A percentile compares a stretch with the other conserved stretches of the same genome.
Evolutionary conservation across 2,329 filamentous ascomycete species (phyloP).

Genomic region (Cytospora schulzeri): DNA sequence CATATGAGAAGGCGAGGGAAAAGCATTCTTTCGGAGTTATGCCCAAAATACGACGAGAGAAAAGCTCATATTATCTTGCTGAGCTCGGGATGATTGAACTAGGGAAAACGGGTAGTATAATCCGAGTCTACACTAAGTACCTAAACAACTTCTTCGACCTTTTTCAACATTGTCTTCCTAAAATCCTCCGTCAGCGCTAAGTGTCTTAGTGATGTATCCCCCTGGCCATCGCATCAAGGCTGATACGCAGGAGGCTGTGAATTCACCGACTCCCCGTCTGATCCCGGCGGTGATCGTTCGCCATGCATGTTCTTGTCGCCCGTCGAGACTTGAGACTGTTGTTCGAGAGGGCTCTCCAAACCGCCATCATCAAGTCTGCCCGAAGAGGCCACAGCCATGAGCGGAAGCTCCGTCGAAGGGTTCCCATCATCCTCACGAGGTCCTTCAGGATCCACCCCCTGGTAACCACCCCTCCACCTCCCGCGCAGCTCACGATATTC

Average conservation of each 20-base stretch:
- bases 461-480: neutral
- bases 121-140: neutral
- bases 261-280: neutral
- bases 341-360: neutral
- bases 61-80: neutral
- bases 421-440: too few species aligned
- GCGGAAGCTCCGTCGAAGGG: neutral
- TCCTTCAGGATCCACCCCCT: neutral
- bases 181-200: too few species aligned
- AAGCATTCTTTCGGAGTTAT: neutral
- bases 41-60: neutral
- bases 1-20: neutral
- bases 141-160: neutral
- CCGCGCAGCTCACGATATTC: neutral
- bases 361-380: neutral
- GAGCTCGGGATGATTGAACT: neutral
- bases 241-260: neutral
- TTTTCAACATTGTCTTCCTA: neutral
- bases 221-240: neutral
- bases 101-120: neutral
- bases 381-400: neutral
- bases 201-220: neutral
- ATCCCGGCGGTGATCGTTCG: too few species aligned
- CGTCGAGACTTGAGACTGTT: neutral
- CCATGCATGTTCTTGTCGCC: neutral